Evolutionary conservation across 169 alveolate genomes (phyloP), one percentile per base, ranked within the genome.

Genomic region (Babesia ovata): DNA sequence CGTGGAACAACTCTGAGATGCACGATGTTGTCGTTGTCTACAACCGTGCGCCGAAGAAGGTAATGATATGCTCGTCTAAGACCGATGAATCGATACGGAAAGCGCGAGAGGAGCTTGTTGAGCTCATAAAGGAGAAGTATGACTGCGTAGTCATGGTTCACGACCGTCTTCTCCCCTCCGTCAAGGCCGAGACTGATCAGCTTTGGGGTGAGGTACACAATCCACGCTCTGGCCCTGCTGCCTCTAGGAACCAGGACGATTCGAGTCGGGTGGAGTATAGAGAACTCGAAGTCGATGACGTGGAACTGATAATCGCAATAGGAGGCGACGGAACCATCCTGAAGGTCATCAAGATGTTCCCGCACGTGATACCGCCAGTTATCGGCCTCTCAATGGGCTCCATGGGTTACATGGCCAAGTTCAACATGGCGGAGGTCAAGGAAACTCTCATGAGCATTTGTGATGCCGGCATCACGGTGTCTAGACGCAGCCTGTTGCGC

Each of bases 251-350:
- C 54, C 24, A 36, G 65, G 72, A 57, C 29, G 70, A 66, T 16
- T 17, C n/a, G 36, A 56, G n/a, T 16, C 36, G 46, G 19, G 71
- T 57, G 17, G 63, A 45, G 44, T 52, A 46, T 11, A 22, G 56
- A 9, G 71, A 63, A 36, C 58, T 69, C 22, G 75, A 81, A 21
- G 21, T 69, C 16, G 61, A 71, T 2, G 73, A 81, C 44, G 93
- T 95, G 17, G 93, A 94, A 33, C 86, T 92, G 22, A 91, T 95
- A 2, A 84, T 96, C 28, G 92, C 96, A n/a, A 79, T 95, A 0
- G 99, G 99, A 24, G 98, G 98, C 3, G 99, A 96, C 75, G 98
- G 99, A 6, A 96, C 99, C 28, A 90, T 96, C 36, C 79, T 96
- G 54, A 92, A 95, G 90, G 96, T 95, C 4, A 91, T 93, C 14